Conservation (phyloP, 257 asterid species). For the Solanum pennellii region DNA sequence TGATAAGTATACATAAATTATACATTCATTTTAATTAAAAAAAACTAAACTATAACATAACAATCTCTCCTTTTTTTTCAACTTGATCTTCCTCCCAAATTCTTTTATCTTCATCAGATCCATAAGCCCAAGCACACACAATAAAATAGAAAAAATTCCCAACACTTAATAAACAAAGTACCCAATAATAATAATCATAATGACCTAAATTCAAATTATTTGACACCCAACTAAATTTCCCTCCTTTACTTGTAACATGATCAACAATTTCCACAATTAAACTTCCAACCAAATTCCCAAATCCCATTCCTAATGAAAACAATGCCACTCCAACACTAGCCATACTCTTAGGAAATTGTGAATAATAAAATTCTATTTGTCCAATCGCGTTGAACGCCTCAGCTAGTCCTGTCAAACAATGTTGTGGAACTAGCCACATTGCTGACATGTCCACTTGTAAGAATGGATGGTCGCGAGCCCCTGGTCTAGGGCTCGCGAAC, state of each 20-base stretch:
- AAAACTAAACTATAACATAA: neutral
- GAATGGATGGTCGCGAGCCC: conserved; percentile 26
- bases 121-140: conserved; percentile 16
- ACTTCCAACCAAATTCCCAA: conserved; percentile 43
- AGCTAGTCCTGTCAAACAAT: conserved; percentile 35
- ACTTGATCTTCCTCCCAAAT: conserved; percentile 21
- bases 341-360: conserved; percentile 60
- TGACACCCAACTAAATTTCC: conserved; percentile 49
- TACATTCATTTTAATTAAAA: neutral
- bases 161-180: conserved; percentile 24
- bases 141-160: conserved; percentile 34
- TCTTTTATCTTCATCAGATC: conserved; percentile 12
- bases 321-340: conserved; percentile 52
- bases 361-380: conserved; percentile 47
- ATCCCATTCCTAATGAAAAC: conserved; percentile 30
- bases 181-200: conserved; percentile 67
- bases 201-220: conserved; percentile 50
- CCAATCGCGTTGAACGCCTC: conserved; percentile 66
- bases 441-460: conserved; percentile 47
- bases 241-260: conserved; percentile 19
- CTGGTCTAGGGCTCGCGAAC: conserved; percentile 28
- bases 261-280: conserved; percentile 27
- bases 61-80: neutral
- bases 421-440: conserved; percentile 55
- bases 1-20: neutral